These are phyloP conservation scores for Forsythia viridissima DNA, from an alignment of 257 asterid species.

Conservation along the genomic window DNA sequence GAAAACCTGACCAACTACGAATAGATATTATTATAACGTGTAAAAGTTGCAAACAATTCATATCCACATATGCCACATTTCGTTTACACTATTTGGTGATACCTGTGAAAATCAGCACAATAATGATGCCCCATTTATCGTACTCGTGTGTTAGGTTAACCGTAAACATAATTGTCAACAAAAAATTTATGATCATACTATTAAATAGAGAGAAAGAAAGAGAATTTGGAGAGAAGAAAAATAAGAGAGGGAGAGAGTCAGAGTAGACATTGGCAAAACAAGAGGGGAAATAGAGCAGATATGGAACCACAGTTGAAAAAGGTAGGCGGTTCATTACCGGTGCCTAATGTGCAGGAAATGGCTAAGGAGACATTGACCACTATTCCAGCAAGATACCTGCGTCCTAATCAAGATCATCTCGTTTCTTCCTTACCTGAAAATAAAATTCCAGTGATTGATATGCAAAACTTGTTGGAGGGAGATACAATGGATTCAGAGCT, in stretches of 20 bases:
- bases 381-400: constrained; percentile 51
- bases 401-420: constrained; percentile 29
- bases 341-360: constrained; percentile 61
- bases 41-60: too few relatives aligned
- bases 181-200: too few relatives aligned
- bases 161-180: too few relatives aligned
- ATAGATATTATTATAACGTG: too few relatives aligned
- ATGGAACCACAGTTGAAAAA: constrained; percentile 26
- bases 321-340: constrained; percentile 42
- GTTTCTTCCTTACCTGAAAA: constrained; percentile 27
- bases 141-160: too few relatives aligned
- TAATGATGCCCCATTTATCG: too few relatives aligned
- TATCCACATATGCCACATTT: too few relatives aligned
- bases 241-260: not conserved
- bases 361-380: constrained; percentile 35
- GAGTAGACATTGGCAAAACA: too few relatives aligned
- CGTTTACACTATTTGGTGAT: too few relatives aligned
- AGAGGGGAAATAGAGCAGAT: not conserved
- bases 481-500: constrained; percentile 34
- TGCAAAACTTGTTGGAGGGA: constrained; percentile 30
- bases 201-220: too few relatives aligned
- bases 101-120: too few relatives aligned
- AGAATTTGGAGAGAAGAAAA: not conserved
- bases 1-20: too few relatives aligned
- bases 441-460: constrained; percentile 51